Conservation (phyloP, 163 green algal genomes). For the Chlorella variabilis region DNA sequence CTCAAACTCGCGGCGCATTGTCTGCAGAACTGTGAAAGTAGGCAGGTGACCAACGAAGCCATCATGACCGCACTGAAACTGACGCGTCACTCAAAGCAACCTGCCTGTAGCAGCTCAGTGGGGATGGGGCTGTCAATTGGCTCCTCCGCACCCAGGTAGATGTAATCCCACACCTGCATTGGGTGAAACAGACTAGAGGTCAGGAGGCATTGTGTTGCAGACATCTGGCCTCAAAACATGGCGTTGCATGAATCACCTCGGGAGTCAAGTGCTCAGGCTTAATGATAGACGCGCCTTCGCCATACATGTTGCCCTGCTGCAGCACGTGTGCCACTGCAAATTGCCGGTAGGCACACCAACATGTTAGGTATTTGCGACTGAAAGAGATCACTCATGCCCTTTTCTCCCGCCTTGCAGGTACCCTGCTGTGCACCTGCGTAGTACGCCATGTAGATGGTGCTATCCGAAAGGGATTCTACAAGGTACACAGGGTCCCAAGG, state of each 20-base stretch:
- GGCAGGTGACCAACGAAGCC: too few relatives aligned
- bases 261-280: slow-evolving; percentile 81
- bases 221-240: too few relatives aligned
- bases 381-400: too few relatives aligned
- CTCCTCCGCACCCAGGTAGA: slow-evolving; percentile 81
- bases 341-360: too few relatives aligned
- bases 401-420: too few relatives aligned
- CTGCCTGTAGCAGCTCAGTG: slow-evolving; percentile 37
- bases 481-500: slow-evolving; percentile 98
- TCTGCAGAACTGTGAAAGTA: slow-evolving; percentile 49
- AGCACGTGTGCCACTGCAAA: slow-evolving; percentile 76
- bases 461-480: slow-evolving; percentile 98
- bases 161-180: slow-evolving; percentile 89
- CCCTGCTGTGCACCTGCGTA: slow-evolving; percentile 76
- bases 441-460: slow-evolving; percentile 99
- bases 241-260: slow-evolving; percentile 49
- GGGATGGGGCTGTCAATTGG: slow-evolving; percentile 69
- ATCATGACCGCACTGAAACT: not conserved
- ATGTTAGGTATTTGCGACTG: too few relatives aligned
- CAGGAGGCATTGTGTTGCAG: too few relatives aligned
- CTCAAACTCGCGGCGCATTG: slow-evolving; percentile 88
- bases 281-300: slow-evolving; percentile 59
- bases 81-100: not conserved
- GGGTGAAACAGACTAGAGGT: not conserved
- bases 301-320: slow-evolving; percentile 95